Conservation (phyloP, 2,329 filamentous ascomycete genomes). For the Pseudogymnoascus sp. region DNA sequence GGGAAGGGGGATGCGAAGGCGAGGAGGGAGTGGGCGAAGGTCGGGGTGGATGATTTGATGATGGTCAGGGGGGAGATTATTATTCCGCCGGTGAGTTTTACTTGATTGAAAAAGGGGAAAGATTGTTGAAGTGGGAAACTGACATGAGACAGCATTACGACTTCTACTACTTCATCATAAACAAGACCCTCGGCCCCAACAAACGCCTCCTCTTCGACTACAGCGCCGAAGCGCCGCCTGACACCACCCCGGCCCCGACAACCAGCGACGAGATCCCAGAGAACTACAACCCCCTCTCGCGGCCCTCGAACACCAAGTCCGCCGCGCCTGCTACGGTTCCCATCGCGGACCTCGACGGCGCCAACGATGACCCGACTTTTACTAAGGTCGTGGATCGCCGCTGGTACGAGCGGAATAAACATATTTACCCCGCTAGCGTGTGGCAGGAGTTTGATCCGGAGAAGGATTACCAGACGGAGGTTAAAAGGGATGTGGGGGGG, state of each 20-base stretch:
- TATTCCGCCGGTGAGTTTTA: constrained; percentile 73
- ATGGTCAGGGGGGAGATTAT: constrained; percentile 85
- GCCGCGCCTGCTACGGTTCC: constrained; percentile 7
- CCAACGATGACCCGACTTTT: constrained; percentile 64
- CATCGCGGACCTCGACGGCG: constrained; percentile 62
- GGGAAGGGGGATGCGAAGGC: constrained; percentile 51
- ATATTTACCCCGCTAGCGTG: constrained; percentile 91
- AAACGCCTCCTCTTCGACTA: constrained; percentile 73
- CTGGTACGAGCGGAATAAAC: constrained; percentile 97
- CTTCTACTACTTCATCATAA: constrained; percentile 94
- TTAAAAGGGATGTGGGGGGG: constrained; percentile 76
- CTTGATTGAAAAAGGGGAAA: neutral
- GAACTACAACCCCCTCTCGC: constrained; percentile 34
- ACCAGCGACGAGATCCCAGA: constrained; percentile 17
- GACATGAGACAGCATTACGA: constrained; percentile 71
- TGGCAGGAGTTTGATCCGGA: constrained; percentile 94
- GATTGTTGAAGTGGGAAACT: neutral
- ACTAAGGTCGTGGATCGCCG: constrained; percentile 94
- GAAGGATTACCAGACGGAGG: constrained; percentile 70
- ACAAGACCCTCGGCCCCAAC: constrained; percentile 68
- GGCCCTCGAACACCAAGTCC: constrained; percentile 28
- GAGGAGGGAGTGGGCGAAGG: constrained; percentile 78
- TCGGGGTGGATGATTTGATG: constrained; percentile 93
- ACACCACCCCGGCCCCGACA: constrained; percentile 7
- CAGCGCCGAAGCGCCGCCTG: constrained; percentile 40